Conservation (phyloP, 2,329 filamentous ascomycete species). For the Chrysosporium queenslandicum region DNA sequence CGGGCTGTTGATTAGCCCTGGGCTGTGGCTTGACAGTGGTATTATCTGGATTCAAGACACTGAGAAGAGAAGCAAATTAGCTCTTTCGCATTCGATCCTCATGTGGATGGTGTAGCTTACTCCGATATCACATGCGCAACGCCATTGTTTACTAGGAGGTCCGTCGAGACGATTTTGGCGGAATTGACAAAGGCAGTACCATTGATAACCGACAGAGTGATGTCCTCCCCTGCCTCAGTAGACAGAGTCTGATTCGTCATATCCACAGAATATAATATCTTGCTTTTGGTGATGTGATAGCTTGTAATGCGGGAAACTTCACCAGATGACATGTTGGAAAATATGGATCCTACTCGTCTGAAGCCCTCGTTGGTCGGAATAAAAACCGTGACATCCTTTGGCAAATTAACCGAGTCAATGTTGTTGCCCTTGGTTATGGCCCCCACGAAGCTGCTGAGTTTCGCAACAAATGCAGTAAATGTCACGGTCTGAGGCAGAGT, state of each 20-base stretch:
- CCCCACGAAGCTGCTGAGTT: conserved; percentile 40
- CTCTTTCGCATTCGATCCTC: neutral
- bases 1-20: conserved; percentile 35
- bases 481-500: conserved; percentile 39
- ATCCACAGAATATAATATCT: conserved; percentile 44
- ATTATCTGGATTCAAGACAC: conserved; percentile 50
- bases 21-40: conserved; percentile 37
- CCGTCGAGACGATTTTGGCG: conserved; percentile 42
- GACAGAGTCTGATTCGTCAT: conserved; percentile 34
- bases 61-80: conserved; percentile 17
- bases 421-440: conserved; percentile 38
- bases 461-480: conserved; percentile 33
- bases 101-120: conserved; percentile 29
- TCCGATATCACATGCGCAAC: conserved; percentile 51
- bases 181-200: conserved; percentile 42
- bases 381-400: conserved; percentile 30
- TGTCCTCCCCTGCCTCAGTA: conserved; percentile 37
- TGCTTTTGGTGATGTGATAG: conserved; percentile 54
- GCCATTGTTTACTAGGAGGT: conserved; percentile 47
- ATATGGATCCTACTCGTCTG: conserved; percentile 11
- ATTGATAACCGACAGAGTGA: conserved; percentile 38
- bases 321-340: conserved; percentile 21
- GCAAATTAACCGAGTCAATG: conserved; percentile 28
- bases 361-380: conserved; percentile 15
- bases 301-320: conserved; percentile 46